Evolutionary conservation across 73 alveolate genomes (phyloP), one percentile per base, ranked within the genome.

Genomic region (Symbiodinium natans): DNA sequence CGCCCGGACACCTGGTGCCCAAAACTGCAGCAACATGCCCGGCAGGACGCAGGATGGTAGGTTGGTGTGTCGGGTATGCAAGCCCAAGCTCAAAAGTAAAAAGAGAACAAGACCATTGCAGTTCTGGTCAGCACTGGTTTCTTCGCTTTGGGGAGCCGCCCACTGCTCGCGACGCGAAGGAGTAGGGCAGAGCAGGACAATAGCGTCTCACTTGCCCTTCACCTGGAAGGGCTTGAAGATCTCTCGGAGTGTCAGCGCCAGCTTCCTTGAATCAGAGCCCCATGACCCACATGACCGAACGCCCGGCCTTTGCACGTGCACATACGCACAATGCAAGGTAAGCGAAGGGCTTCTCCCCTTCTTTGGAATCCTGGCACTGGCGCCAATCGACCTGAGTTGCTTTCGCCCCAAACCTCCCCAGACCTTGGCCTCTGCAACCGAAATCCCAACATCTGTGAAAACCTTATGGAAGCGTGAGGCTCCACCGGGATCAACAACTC

Each of bases 211-310:
- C 80, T 63, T 63, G 38, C 80, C 80, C 27, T 63, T 40, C 95
- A 63, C 95, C 27, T 88, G 95, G 95, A 88, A 88, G 15, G 95
- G 95, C 36, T 88, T 88, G 95, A 88, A 88, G 95, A 88, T 75
- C 95, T 59, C 95, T 23, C 95, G 95, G 42, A 88, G 85, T 27
- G 95, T 88, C 86, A 88, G 41, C 29, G 95, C 95, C 95, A 88
- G 71, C 85, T 88, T 59, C 95, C 95, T 88, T n/a, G 42, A 27
- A 7, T 41, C 42, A 8, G 56, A 29, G 86, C 46, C 15, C 43
- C 10, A 9, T 6, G 59, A 46, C 6, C 13, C 13, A 6, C 13
- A 6, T 46, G 59, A 6, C 59, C 59, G 21, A 46, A 6, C 59
- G 59, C 59, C 59, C 59, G 21, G 13, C 59, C 59, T 46, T 46